phyloP scores from a whole-genome alignment of 306 rosid species.

The Trifolium subterraneum region DNA sequence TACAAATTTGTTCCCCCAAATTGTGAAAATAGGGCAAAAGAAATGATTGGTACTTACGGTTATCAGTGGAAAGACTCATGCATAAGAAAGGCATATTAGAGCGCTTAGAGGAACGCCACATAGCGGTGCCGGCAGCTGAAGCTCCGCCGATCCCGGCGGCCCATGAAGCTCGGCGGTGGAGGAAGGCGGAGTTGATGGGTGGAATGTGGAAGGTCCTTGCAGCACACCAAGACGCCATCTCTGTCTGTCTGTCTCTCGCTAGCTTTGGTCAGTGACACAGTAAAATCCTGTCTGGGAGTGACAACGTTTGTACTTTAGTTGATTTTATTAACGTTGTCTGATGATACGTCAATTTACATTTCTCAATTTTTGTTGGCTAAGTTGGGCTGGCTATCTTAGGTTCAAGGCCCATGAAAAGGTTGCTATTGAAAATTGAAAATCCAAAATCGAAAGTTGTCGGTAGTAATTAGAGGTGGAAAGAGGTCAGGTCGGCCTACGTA shows the following conservation, averaged over 20 bases:
- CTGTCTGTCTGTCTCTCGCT: neutral
- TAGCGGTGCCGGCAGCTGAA: conserved; percentile 58
- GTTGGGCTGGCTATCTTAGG: no score
- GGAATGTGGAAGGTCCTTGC: conserved; percentile 62
- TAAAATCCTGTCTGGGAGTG: neutral
- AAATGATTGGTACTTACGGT: conserved; percentile 49
- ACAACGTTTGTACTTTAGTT: no score
- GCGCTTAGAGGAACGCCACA: conserved; percentile 67
- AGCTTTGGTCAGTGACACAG: neutral
- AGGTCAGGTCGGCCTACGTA: no score
- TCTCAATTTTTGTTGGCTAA: no score
- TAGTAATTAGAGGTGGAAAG: no score
- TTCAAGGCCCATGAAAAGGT: no score
- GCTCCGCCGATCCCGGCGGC: conserved; percentile 60
- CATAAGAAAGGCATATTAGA: conserved; percentile 66
- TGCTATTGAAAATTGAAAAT: no score
- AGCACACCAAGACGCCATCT: conserved; percentile 83
- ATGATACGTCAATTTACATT: no score
- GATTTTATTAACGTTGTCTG: no score
- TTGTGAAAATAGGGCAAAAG: neutral
- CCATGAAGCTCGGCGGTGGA: conserved; percentile 55
- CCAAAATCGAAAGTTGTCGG: no score
- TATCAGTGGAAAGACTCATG: conserved; percentile 62
- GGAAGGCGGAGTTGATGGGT: conserved; percentile 51
- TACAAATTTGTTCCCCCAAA: conserved; percentile 12